phyloP scores from a whole-genome alignment of 306 rosid genomes.

The Citrullus colocynthis region DNA sequence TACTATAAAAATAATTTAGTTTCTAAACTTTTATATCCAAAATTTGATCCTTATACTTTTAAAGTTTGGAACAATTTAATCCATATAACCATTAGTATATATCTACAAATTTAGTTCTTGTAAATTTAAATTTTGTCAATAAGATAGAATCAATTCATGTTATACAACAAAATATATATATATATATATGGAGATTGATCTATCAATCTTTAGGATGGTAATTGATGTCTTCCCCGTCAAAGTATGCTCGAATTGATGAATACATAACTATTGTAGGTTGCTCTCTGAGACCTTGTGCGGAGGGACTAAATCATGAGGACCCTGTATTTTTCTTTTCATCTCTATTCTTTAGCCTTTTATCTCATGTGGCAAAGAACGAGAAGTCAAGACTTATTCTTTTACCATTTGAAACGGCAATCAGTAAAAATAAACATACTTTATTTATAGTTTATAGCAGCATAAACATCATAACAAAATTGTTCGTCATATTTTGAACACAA shows the following conservation, averaged over 20 bases:
- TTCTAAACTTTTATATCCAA: too few relatives aligned
- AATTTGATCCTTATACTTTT: too few relatives aligned
- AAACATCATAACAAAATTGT: background rate
- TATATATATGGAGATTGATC: too few relatives aligned
- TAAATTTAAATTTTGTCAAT: too few relatives aligned
- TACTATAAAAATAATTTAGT: too few relatives aligned
- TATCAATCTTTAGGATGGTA: too few relatives aligned
- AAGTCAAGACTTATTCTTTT: background rate
- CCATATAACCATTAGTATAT: background rate
- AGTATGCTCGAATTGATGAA: too few relatives aligned
- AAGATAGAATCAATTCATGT: too few relatives aligned
- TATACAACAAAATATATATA: too few relatives aligned
- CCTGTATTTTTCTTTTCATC: background rate
- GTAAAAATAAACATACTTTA: background rate
- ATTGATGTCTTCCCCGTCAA: too few relatives aligned
- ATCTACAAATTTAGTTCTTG: background rate
- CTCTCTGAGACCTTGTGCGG: background rate
- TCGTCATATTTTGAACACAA: background rate
- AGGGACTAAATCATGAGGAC: background rate
- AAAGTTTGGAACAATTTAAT: too few relatives aligned
- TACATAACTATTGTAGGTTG: too few relatives aligned
- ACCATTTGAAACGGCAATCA: background rate
- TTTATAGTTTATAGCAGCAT: background rate
- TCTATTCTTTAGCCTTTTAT: background rate
- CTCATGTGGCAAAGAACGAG: background rate